Base-by-base conservation (phyloP, 2,329 filamentous ascomycete genomes). In the Penicillium paneum region DNA sequence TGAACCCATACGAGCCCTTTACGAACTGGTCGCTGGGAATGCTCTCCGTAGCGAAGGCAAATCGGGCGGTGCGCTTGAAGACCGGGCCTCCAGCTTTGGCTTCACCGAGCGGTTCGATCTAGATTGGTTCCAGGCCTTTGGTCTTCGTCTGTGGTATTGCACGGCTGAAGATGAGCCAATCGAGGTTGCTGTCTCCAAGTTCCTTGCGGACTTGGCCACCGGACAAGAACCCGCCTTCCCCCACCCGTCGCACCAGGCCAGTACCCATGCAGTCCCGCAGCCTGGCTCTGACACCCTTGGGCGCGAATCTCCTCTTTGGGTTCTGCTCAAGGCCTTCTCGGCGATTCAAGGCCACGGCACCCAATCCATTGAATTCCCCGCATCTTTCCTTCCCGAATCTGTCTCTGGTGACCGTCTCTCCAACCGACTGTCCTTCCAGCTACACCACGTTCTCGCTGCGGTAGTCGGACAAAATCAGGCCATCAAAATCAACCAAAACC, bases 81-180 rank as follows among this genome's bases (percentile, higher is more conserved):
- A 97, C 73, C 86, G 89, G 41, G 82, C 88, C 36, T 82, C 86
- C 13, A 87, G 87, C 0, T 96, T 99, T 68, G 81, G 86, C 50
- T 89, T 99, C 60, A 89, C 91, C 1, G 83, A 89, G 64, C 86
- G 87, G 43, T 99, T 97, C 69, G 85, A 85, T 5, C 79, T 99
- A 34, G 89, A 95, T 70, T 99, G 94, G 94, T 87, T 90, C 71
- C 92, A 96, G 68, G 87, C 92, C 0, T 96, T 99, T 71, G 93
- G 90, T 11, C 80, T 99, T 46, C 86, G 92, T 40, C 79, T 99
- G 1, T 97, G 91, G 89, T 99, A 96, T 71, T 87, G 86, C 41
- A 89, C 86, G 38, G 80, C 83, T 2, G 78, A 83, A 32, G 80
- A 85, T 36, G 88, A 91, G 41, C 81, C 85, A 34, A 80, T 97